These are phyloP conservation scores for Rhodotorula sp. DNA, from an alignment of 1,284 basidiomycete genomes.

Conservation along the genomic window DNA sequence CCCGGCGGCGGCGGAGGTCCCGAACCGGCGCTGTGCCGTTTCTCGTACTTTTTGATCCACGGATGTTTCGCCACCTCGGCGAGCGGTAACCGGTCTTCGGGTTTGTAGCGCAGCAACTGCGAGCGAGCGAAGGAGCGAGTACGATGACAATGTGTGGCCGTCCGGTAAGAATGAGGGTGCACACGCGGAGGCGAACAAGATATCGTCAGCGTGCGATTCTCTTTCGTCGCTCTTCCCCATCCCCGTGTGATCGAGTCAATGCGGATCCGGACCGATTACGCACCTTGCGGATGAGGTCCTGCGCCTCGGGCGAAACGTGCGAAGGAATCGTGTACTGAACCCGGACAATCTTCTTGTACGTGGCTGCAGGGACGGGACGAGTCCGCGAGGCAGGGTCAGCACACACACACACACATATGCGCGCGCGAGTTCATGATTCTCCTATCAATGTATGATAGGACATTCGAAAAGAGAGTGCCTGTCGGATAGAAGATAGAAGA, in stretches of 20 bases:
- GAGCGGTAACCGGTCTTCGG: slow-evolving; percentile 76
- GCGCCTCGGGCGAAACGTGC: slow-evolving; percentile 63
- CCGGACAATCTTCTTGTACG: slow-evolving; percentile 76
- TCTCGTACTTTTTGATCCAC: slow-evolving; percentile 80
- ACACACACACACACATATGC: not conserved
- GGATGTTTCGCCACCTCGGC: slow-evolving; percentile 79
- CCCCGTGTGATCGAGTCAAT: not conserved
- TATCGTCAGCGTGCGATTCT: not conserved
- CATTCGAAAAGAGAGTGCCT: too few relatives aligned
- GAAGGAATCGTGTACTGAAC: slow-evolving; percentile 76
- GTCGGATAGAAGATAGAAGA: not conserved
- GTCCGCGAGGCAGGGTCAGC: slow-evolving; percentile 8
- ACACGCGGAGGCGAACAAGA: too few relatives aligned
- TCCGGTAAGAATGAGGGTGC: too few relatives aligned
- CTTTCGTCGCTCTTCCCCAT: too few relatives aligned
- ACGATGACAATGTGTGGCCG: slow-evolving; percentile 47
- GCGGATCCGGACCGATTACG: slow-evolving; percentile 31
- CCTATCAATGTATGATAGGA: too few relatives aligned
- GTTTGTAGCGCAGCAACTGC: slow-evolving; percentile 83
- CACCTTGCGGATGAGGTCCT: slow-evolving; percentile 63
- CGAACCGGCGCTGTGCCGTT: slow-evolving; percentile 12
- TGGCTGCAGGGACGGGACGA: slow-evolving; percentile 58
- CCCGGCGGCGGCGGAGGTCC: not conserved
- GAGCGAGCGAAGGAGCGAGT: not conserved
- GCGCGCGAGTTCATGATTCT: too few relatives aligned